These are phyloP conservation scores for Trichophyton verrucosum DNA, from an alignment of 2,329 filamentous ascomycete species.

Conservation along the genomic window DNA sequence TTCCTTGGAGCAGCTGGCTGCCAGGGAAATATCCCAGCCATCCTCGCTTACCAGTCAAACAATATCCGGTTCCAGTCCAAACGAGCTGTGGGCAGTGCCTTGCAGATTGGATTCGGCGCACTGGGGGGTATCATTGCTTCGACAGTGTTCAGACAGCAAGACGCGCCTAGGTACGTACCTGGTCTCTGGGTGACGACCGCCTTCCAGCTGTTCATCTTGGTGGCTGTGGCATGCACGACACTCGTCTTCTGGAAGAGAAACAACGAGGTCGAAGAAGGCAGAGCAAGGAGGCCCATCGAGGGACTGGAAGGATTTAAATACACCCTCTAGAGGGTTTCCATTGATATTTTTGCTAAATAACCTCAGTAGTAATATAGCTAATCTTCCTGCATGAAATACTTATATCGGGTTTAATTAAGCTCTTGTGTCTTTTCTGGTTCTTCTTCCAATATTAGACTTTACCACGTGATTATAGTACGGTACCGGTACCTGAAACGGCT, in stretches of 20 bases:
- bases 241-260: conserved; percentile 8
- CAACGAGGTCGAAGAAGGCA: conserved; percentile 10
- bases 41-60: conserved; percentile 24
- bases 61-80: conserved; percentile 57
- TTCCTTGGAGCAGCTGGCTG: conserved; percentile 22
- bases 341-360: neutral
- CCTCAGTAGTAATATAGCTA: neutral
- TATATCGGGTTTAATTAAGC: too few relatives aligned
- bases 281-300: conserved; percentile 8
- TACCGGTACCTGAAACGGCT: neutral
- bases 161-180: conserved; percentile 13
- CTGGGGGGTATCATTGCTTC: conserved; percentile 61
- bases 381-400: too few relatives aligned
- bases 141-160: conserved; percentile 47
- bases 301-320: conserved; percentile 11
- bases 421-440: too few relatives aligned
- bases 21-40: conserved; percentile 21
- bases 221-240: neutral
- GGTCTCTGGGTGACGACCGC: conserved; percentile 10
- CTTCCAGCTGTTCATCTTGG: conserved; percentile 8
- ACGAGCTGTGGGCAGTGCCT: conserved; percentile 60
- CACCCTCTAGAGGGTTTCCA: conserved; percentile 6
- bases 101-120: conserved; percentile 59
- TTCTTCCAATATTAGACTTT: too few relatives aligned
- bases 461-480: neutral